Base-by-base conservation (phyloP, 2,329 filamentous ascomycete genomes). In the Xylariaceae sp. region DNA sequence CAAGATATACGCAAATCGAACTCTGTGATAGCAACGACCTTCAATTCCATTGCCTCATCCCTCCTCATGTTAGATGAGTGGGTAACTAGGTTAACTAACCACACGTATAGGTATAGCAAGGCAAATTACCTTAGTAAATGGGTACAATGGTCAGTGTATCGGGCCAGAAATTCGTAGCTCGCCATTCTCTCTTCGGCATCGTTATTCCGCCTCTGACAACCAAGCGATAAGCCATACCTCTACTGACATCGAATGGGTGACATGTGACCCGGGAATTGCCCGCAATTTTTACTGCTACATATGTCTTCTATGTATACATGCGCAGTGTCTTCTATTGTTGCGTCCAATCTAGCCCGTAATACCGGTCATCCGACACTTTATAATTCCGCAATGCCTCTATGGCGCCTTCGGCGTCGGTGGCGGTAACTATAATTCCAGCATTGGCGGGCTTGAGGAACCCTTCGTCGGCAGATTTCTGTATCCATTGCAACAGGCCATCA, bases 401-500 rank as follows among this genome's bases (percentile, higher is more conserved):
- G 11, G 91, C 90, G 52, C 88, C 86, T 44, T 88, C 84, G 1
- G 87, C 80, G 47, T 79, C 83, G 64, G 78, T 79, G 4, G 89
- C 90, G 68, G 92, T 88, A 1, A 87, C 84, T 63, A 97, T 73
- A 60, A 99, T 97, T 8, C 80, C 76, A 47, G 80, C 82, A 71
- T 91, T 92, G 26, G 76, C 81, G 35, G 76, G 72, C 51, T 80
- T 80, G 47, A 99, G 84, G 67, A 96, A 97, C 0, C 89, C 89
- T 57, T 86, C 80, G 52, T 80, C 74, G 3, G 94, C 86, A 6
- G 88, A 85, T 61, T 83, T 88, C 67, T 80, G 77, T 56, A 96
- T 83, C 92, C 91, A 96, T 49, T 80, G 73, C 55, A 96, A 71
- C 59, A 99, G 75, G 0, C 91, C 91, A 70, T 95, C 87, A 82